phyloP scores from a whole-genome alignment of 2,329 filamentous ascomycete genomes.

The Daldinia eschscholtzii region DNA sequence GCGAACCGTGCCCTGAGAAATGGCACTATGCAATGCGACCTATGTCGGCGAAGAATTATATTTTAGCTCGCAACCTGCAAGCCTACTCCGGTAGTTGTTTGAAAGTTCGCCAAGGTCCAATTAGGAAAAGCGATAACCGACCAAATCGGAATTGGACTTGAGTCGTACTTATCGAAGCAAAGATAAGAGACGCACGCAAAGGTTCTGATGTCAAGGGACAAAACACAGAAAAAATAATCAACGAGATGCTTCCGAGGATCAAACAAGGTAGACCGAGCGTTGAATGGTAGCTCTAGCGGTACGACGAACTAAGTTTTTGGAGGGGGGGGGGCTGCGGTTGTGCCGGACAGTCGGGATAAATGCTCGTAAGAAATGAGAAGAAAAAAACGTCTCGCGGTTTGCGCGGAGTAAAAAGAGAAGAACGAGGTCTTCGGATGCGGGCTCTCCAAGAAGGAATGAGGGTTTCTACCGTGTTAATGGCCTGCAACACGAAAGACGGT shows the following conservation, averaged over 20 bases:
- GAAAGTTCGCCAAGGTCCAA: slow-evolving; percentile 37
- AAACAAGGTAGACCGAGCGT: slow-evolving; percentile 49
- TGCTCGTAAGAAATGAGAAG: slow-evolving; percentile 52
- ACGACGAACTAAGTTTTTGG: slow-evolving; percentile 54
- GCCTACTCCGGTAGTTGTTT: slow-evolving; percentile 21
- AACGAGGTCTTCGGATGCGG: slow-evolving; percentile 32
- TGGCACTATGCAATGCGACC: background rate
- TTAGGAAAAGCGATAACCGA: slow-evolving; percentile 53
- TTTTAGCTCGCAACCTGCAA: slow-evolving; percentile 34
- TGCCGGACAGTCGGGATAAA: slow-evolving; percentile 54
- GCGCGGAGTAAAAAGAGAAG: slow-evolving; percentile 30
- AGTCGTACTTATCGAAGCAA: slow-evolving; percentile 59
- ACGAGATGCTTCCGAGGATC: slow-evolving; percentile 50
- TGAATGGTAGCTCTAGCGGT: slow-evolving; percentile 50
- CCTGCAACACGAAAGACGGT: slow-evolving; percentile 50
- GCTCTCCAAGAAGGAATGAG: slow-evolving; percentile 29
- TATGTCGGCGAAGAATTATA: slow-evolving; percentile 12
- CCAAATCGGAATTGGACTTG: slow-evolving; percentile 53
- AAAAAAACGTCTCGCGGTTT: slow-evolving; percentile 44
- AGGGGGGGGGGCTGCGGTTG: slow-evolving; percentile 53
- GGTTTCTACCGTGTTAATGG: slow-evolving; percentile 40
- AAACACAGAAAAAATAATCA: slow-evolving; percentile 47
- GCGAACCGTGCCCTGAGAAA: slow-evolving; percentile 46
- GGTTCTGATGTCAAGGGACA: slow-evolving; percentile 47
- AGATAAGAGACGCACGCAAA: slow-evolving; percentile 12